Evolutionary conservation across 176 grass and related monocot genomes (phyloP), one percentile per base, ranked within the genome.

Genomic region (Aegilops longissima): DNA sequence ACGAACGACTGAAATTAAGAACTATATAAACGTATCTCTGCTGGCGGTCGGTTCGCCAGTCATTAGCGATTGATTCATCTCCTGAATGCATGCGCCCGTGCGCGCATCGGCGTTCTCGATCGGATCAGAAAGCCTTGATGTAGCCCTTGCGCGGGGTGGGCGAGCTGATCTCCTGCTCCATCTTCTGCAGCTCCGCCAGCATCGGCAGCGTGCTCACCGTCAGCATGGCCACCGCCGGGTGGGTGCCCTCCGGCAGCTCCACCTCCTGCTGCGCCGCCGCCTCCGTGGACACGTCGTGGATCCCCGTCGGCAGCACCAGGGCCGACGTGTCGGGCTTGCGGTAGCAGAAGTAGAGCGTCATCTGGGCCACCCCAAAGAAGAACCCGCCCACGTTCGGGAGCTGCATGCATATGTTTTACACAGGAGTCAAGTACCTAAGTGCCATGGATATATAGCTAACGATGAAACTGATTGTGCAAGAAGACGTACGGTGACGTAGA

Each of bases 361-460:
- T 98, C 85, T 98, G 95, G 38, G 71, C 45, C 73, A 89, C 59
- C 17, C 95, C 91, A 83, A 98, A 93, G 77, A 91, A 79, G 88
- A 98, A 98, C 21, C 95, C 95, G 40, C 94, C 64, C 5, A 98
- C 73, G 66, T 98, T 95, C 5, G 95, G 95, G 8, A 98, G 87
- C 95, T 98, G 80, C 36, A 36, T 6, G 3, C 3, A 30, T 44
- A 44, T 44, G 40, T 42, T 42, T 42, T 42, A 8, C 39, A 42
- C 39, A 34, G 33, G 39, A 44, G 40, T 44, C 40, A 11, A 44
- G 40, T 44, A 42, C 39, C 9, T 42, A 9, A 10, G 10, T 9
- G 8, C 3, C 34, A 39, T n/a, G 16, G 17, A 16, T 62, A 13
- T 16, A 42, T 27, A 17, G 13, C 1, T 6, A 25, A 52, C 12